A percentile compares a stretch with the other conserved stretches of the same genome.
phyloP scores from a whole-genome alignment of 345 rosid species.

The Eucalyptus polyanthemos region DNA sequence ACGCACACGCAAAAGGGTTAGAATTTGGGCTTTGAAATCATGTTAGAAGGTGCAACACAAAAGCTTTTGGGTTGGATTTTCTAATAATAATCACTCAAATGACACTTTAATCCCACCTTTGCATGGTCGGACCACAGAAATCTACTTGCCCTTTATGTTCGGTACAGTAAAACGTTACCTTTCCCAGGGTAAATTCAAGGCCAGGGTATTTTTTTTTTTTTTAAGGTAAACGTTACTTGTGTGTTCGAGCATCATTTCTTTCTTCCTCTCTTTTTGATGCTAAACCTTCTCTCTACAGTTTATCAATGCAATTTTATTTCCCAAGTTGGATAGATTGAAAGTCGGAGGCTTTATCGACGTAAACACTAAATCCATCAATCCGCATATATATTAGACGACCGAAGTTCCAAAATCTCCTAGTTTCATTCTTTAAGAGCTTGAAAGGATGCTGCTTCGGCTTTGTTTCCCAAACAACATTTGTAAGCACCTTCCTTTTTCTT shows the following conservation, averaged over 20 bases:
- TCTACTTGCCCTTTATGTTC: background rate
- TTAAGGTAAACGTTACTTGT: background rate
- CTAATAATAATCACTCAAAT: background rate
- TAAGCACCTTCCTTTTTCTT: conserved; percentile 28
- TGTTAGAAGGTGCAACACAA: background rate
- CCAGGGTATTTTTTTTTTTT: background rate
- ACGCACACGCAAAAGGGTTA: background rate
- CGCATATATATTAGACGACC: background rate
- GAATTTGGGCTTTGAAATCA: background rate
- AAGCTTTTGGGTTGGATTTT: background rate
- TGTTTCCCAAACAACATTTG: conserved; percentile 69
- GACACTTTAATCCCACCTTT: background rate
- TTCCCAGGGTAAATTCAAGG: background rate
- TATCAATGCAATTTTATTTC: background rate
- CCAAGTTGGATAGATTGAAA: background rate
- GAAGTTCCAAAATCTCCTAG: background rate
- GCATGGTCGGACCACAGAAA: background rate
- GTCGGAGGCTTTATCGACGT: background rate
- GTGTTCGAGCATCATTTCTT: background rate
- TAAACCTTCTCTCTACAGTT: background rate
- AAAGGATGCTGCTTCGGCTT: background rate
- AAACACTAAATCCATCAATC: background rate
- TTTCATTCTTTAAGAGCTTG: background rate
- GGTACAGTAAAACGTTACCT: background rate
- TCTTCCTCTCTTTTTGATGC: background rate